These are phyloP conservation scores for Ophioceras dolichostomum DNA, from an alignment of 2,329 filamentous ascomycete genomes.

Conservation along the genomic window DNA sequence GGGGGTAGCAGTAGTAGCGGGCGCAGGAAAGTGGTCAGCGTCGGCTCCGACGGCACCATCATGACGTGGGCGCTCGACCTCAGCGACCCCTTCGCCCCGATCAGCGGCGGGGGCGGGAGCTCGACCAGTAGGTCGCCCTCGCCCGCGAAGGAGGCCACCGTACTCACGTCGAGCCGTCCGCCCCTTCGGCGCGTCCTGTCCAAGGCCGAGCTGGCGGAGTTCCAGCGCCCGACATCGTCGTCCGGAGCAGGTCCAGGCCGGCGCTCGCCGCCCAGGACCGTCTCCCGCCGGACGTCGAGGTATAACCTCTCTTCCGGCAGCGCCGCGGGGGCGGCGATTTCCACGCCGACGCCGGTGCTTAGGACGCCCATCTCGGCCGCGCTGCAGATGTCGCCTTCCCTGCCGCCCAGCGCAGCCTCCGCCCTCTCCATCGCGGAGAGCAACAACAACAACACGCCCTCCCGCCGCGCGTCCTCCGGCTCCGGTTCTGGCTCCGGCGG, in stretches of 20 bases:
- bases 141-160: conserved; percentile 31
- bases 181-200: conserved; percentile 80
- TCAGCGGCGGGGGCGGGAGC: conserved; percentile 8
- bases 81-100: conserved; percentile 27
- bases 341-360: conserved; percentile 13
- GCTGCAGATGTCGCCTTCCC: conserved; percentile 18
- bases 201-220: conserved; percentile 74
- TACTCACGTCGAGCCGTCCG: conserved; percentile 43
- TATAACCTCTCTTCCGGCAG: too few species aligned
- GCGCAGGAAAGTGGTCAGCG: conserved; percentile 53
- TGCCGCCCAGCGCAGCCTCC: conserved; percentile 25
- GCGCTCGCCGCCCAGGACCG: conserved; percentile 40
- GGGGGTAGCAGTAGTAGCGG: conserved; percentile 12
- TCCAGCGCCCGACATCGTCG: conserved; percentile 41
- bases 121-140: conserved; percentile 39
- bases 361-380: conserved; percentile 24
- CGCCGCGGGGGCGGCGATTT: too few species aligned
- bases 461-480: conserved; percentile 29
- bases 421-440: too few species aligned
- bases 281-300: conserved; percentile 42
- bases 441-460: conserved; percentile 37
- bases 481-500: conserved; percentile 17
- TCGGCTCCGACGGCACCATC: conserved; percentile 68
- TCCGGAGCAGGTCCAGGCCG: conserved; percentile 21
- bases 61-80: conserved; percentile 62